These are phyloP conservation scores for Annona squamosa DNA, from an alignment of 164 flowering plant genomes.

Conservation along the genomic window DNA sequence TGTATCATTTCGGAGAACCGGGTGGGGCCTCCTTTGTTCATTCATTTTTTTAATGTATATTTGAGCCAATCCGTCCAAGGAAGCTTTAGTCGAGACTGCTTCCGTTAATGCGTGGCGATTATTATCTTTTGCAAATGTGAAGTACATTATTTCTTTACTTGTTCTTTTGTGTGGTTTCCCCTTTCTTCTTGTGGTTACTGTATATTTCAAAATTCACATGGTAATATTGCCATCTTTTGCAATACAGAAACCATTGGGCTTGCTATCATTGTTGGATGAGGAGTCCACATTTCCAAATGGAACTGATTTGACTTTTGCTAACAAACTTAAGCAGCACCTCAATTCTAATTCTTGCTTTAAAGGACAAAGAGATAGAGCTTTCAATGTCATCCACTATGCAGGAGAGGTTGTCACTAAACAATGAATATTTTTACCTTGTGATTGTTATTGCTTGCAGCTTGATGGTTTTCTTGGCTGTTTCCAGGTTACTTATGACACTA, in stretches of 20 bases:
- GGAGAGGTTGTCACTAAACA: slow-evolving; percentile 62
- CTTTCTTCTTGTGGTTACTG: background rate
- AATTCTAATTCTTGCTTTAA: slow-evolving; percentile 67
- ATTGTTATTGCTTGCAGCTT: slow-evolving; percentile 4
- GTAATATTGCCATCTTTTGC: background rate
- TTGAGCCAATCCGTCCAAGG: background rate
- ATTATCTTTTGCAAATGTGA: background rate
- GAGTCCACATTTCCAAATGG: slow-evolving; percentile 99
- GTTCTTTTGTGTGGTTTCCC: too few species aligned
- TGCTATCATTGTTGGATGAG: slow-evolving; percentile 84
- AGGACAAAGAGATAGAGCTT: slow-evolving; percentile 79
- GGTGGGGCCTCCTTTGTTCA: background rate
- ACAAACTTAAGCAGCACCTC: slow-evolving; percentile 93
- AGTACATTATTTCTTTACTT: background rate
- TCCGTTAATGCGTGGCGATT: background rate
- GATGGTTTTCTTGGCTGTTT: slow-evolving; percentile 6
- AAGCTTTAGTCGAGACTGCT: too few species aligned
- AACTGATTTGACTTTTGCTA: slow-evolving; percentile 85
- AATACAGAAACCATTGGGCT: slow-evolving; percentile 88
- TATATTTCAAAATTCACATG: background rate
- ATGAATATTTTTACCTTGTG: background rate
- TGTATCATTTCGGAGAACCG: background rate
- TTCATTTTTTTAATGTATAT: background rate
- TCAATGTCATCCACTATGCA: slow-evolving; percentile 78
- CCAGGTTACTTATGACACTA: slow-evolving; percentile 90